Evolutionary conservation across 441 rosid genomes (phyloP).

Genomic region (Macaranga tanarius): DNA sequence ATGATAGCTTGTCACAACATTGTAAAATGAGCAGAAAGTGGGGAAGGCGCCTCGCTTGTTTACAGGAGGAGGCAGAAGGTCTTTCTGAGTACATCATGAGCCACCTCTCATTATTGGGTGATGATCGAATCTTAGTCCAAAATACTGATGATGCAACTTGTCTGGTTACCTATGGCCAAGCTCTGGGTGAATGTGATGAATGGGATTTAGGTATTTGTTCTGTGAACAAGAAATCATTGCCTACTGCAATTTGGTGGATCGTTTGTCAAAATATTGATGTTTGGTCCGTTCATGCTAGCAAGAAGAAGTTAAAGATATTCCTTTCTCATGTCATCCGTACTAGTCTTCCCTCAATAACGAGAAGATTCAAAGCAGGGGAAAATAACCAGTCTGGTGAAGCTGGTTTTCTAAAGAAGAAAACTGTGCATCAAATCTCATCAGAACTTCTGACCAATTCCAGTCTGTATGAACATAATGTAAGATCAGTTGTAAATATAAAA

Average conservation of each 20-base stretch:
- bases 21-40: slow-evolving; percentile 45
- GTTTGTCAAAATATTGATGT: slow-evolving; percentile 73
- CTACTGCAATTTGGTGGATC: slow-evolving; percentile 73
- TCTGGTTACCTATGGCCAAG: slow-evolving; percentile 20
- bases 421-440: slow-evolving; percentile 54
- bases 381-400: slow-evolving; percentile 34
- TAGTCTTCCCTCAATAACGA: slow-evolving; percentile 46
- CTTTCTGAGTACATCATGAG: slow-evolving; percentile 64
- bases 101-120: slow-evolving; percentile 39
- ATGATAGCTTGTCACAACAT: slow-evolving; percentile 27
- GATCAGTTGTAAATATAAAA: slow-evolving; percentile 25
- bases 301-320: slow-evolving; percentile 64
- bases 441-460: slow-evolving; percentile 62
- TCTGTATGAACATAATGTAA: slow-evolving; percentile 73
- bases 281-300: slow-evolving; percentile 72
- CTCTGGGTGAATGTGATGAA: slow-evolving; percentile 34
- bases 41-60: slow-evolving; percentile 42
- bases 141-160: slow-evolving; percentile 26
- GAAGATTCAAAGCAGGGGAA: slow-evolving; percentile 28
- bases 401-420: slow-evolving; percentile 36
- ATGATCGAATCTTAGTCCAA: slow-evolving; percentile 33
- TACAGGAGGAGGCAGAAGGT: slow-evolving; percentile 69
- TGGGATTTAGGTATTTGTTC: slow-evolving; percentile 59
- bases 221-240: slow-evolving; percentile 55
- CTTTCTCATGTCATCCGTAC: slow-evolving; percentile 53